Percentiles rank a stretch among this genome's conserved stretches.
These are phyloP conservation scores for Rhododendron molle DNA, from an alignment of 148 eudicot species.

Conservation along the genomic window DNA sequence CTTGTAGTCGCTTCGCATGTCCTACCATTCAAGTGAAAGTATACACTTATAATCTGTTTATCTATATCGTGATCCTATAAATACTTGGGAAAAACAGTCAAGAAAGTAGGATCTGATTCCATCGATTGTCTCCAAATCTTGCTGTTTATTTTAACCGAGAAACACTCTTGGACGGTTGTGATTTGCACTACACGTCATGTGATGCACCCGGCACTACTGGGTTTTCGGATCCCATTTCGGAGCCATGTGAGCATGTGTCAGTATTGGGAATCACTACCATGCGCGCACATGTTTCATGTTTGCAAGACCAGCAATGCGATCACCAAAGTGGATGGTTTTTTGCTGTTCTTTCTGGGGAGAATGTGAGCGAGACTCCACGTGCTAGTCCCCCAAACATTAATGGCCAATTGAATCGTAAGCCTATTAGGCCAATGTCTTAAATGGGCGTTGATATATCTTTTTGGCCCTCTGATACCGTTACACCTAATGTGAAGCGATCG, in stretches of 20 bases:
- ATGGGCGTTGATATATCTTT: neutral
- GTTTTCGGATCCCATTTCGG: neutral
- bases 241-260: neutral
- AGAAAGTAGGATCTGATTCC: neutral
- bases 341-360: neutral
- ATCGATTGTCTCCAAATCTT: neutral
- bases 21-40: neutral
- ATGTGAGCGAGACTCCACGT: no score
- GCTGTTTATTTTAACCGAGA: neutral
- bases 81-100: neutral
- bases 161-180: no score
- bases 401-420: neutral
- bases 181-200: no score
- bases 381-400: neutral
- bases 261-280: neutral
- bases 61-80: neutral
- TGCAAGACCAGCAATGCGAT: neutral
- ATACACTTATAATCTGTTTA: no score
- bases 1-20: neutral
- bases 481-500: neutral
- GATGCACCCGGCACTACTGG: no score
- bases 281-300: neutral
- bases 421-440: neutral
- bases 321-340: neutral
- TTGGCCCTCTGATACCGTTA: neutral